Conservation (phyloP, 495 filamentous ascomycete species). For the Penicillium verhagenii region DNA sequence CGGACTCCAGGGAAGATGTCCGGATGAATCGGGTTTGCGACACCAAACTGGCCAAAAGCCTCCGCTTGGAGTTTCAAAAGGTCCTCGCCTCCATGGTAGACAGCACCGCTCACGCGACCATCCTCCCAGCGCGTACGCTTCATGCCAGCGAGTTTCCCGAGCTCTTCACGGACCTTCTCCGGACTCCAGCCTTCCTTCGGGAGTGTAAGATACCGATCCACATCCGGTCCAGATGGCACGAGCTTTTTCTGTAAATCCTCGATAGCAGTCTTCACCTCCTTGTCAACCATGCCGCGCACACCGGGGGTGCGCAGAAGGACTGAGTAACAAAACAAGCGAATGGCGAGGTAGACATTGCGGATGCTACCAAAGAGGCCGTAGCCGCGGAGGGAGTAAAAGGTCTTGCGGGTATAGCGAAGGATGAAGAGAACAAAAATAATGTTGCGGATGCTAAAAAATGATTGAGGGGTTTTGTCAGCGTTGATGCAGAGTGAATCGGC, state of each 20-base stretch:
- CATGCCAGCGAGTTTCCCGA: slow-evolving; percentile 76
- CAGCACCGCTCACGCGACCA: slow-evolving; percentile 88
- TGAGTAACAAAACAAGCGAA: slow-evolving; percentile 73
- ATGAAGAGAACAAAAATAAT: slow-evolving; percentile 88
- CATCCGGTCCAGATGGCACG: slow-evolving; percentile 66
- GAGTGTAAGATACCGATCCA: slow-evolving; percentile 71
- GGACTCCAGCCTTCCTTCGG: slow-evolving; percentile 84
- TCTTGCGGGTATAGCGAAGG: slow-evolving; percentile 79
- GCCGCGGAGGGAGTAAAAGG: slow-evolving; percentile 79
- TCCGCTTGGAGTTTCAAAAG: slow-evolving; percentile 83
- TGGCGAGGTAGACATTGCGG: slow-evolving; percentile 64
- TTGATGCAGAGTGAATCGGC: slow-evolving; percentile 1
- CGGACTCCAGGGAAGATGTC: slow-evolving; percentile 97
- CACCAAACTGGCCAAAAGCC: slow-evolving; percentile 89
- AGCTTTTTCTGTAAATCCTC: slow-evolving; percentile 78
- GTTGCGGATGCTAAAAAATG: slow-evolving; percentile 66
- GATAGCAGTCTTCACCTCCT: slow-evolving; percentile 66
- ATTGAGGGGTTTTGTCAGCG: slow-evolving; percentile 8
- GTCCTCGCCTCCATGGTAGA: slow-evolving; percentile 91
- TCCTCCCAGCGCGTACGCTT: slow-evolving; percentile 97
- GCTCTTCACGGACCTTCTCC: slow-evolving; percentile 75
- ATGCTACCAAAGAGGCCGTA: slow-evolving; percentile 82
- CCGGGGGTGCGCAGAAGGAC: slow-evolving; percentile 83
- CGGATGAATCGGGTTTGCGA: slow-evolving; percentile 97
- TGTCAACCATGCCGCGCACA: slow-evolving; percentile 76